Evolutionary conservation across 192 early-diverging fungal species (phyloP), one percentile per base, ranked within the genome.

Genomic region (Linnemannia schmuckeri): DNA sequence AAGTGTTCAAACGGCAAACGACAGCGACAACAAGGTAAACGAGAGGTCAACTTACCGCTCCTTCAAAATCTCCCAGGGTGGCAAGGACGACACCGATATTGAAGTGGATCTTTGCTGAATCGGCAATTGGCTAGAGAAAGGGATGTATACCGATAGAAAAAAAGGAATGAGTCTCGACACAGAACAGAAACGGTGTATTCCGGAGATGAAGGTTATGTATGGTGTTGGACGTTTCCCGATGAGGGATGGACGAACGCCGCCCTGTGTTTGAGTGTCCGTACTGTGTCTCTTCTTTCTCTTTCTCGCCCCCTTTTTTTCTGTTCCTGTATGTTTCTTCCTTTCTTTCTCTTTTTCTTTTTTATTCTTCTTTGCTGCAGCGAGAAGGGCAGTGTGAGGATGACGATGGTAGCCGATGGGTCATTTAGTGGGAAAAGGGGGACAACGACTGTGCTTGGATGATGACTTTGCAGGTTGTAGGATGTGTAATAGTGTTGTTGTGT

Each of bases 101-200:
- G 89, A 99, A 99, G 90, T 98, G 96, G 72, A 99, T 97, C 90
- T 97, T 98, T 44, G 97, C 94, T 8, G 94, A 95, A 82, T 98
- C 96, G 44, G 97, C 97, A 74, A 99, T 94, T 33, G 88, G 88
- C 94, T 95, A 89, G 24, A 79, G 22, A 44, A 78, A 41, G 78
- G 40, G 18, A 66, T 1, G 46, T 22, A 24, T 44, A 27, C 15
- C 35, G 40, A 33, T 15, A 72, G 5, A 74, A 35, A 40, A 63
- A 74, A 75, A 33, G 72, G 78, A 81, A 69, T 75, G 80, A 81
- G 74, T 75, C 68, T 81, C 73, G 33, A 81, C 71, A 52, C 70
- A 24, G 44, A 49, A 1, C 40, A 46, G 72, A 73, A 12, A 30
- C 61, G 1, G 61, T n/a, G 27, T 52, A 18, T 52, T 52, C 17